Evolutionary conservation across 1,284 basidiomycete species (phyloP).

Genomic region (Trichosporon sp.): DNA sequence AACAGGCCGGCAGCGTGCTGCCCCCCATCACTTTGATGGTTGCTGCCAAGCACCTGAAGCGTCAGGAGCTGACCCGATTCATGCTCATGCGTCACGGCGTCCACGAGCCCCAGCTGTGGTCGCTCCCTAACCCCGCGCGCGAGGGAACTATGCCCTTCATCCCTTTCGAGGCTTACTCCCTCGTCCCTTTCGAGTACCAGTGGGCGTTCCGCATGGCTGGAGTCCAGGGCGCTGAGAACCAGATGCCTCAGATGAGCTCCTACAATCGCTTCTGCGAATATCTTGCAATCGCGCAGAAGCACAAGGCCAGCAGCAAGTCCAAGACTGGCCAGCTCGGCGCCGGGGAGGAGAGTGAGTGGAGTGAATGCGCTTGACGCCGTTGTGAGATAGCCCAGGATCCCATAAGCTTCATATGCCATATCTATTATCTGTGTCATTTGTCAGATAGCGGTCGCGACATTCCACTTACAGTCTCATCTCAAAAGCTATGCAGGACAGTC

Average conservation of each 20-base stretch:
- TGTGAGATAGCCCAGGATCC: not conserved
- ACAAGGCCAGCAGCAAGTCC: not conserved
- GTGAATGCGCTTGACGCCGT: not conserved
- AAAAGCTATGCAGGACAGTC: too few relatives aligned
- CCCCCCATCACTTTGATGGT: not conserved
- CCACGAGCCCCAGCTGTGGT: not conserved
- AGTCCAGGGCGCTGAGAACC: not conserved
- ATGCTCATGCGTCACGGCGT: not conserved
- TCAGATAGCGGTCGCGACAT: not conserved
- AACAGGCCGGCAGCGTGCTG: not conserved
- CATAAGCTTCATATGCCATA: not conserved
- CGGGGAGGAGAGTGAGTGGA: not conserved
- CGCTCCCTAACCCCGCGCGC: not conserved
- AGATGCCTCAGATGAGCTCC: not conserved
- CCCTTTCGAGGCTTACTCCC: not conserved
- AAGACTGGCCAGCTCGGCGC: not conserved
- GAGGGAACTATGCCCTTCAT: not conserved
- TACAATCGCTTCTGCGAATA: not conserved
- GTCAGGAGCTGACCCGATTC: not conserved
- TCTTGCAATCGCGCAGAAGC: not conserved
- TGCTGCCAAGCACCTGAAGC: conserved; percentile 41
- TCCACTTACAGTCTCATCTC: not conserved
- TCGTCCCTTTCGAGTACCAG: not conserved
- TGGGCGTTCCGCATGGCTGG: not conserved
- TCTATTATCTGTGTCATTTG: not conserved